Evolutionary conservation across 805 yeast genomes (phyloP), one percentile per base, ranked within the genome.

Genomic region (Candida tallmaniae): DNA sequence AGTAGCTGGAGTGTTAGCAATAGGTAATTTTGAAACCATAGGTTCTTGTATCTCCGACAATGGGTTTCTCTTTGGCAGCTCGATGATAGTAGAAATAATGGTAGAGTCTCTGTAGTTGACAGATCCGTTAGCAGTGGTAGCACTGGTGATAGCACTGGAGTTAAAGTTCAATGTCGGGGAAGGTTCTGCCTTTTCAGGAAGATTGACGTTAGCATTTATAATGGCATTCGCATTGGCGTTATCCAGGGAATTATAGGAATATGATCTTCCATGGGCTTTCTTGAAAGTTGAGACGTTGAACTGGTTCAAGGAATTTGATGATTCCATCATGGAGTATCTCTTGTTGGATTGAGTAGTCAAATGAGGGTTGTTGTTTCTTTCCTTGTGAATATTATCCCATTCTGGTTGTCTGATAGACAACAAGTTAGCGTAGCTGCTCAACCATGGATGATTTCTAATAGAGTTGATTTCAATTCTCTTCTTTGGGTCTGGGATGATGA

Each of bases 371-470:
- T 34, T 32, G 31, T 33, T 35, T 42, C 57, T 51, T 47, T 61
- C 66, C 21, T 52, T 42, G 38, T 58, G 68, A 35, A 68, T 65
- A 36, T 67, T 68, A 56, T 90, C 97, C 97, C 97, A 93, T 54
- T 90, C 96, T 3, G 74, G 71, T 27, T 96, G 95, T 13, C 90
- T 75, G 20, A 88, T 82, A 0, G 93, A 77, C 45, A 93, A 64
- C 63, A 89, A 83, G 45, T 80, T 80, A 10, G 80, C 78, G 61
- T 90, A 88, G 3, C 87, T 83, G n/a, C 81, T 65, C 36, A 93
- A 59, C 98, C 98, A 90, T 18, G 83, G 77, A 57, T 90, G 98
- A 19, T 77, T 67, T 46, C 90, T 71, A 16, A 90, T 79, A 36
- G 79, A 82, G 47, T 70, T 69, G 46, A 90, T 67, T 28, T 67